phyloP scores from a whole-genome alignment of 177 flowering plant species.

The Vitis hybrid region DNA sequence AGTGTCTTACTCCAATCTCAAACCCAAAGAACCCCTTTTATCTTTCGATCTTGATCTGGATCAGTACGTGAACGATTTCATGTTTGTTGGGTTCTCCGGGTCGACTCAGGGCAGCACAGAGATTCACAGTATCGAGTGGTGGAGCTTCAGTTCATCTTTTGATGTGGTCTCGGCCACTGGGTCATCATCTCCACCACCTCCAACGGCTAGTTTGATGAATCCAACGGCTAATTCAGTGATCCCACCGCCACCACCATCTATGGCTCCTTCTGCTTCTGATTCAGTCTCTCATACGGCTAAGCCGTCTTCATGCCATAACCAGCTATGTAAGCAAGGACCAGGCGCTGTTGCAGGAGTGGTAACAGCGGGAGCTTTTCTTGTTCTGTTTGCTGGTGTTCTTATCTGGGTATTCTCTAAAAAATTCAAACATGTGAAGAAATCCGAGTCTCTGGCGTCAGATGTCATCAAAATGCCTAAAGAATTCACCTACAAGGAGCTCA shows the following conservation, averaged over 20 bases:
- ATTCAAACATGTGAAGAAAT: conserved; percentile 31
- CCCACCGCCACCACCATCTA: conserved; percentile 40
- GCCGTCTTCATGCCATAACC: conserved; percentile 53
- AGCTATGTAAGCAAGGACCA: conserved; percentile 53
- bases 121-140: conserved; percentile 78
- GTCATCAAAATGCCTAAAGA: conserved; percentile 72
- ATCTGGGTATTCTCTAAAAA: conserved; percentile 65
- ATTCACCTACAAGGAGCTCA: conserved; percentile 74
- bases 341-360: conserved; percentile 88
- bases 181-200: conserved; percentile 39
- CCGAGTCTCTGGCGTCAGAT: conserved; percentile 52
- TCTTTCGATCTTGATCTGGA: conserved; percentile 52
- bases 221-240: conserved; percentile 30
- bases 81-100: conserved; percentile 92
- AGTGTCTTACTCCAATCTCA: conserved; percentile 72
- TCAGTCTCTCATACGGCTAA: conserved; percentile 18
- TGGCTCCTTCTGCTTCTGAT: conserved; percentile 35
- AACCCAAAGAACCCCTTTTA: conserved; percentile 58
- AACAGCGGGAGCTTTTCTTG: conserved; percentile 73
- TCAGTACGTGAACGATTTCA: conserved; percentile 57
- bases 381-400: conserved; percentile 54
- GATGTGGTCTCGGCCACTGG: conserved; percentile 17
- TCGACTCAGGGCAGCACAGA: conserved; percentile 99
- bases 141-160: conserved; percentile 83
- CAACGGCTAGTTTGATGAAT: conserved; percentile 28